Evolutionary conservation across 2,329 filamentous ascomycete genomes (phyloP).

Genomic region (Hymenoscyphus repandus): DNA sequence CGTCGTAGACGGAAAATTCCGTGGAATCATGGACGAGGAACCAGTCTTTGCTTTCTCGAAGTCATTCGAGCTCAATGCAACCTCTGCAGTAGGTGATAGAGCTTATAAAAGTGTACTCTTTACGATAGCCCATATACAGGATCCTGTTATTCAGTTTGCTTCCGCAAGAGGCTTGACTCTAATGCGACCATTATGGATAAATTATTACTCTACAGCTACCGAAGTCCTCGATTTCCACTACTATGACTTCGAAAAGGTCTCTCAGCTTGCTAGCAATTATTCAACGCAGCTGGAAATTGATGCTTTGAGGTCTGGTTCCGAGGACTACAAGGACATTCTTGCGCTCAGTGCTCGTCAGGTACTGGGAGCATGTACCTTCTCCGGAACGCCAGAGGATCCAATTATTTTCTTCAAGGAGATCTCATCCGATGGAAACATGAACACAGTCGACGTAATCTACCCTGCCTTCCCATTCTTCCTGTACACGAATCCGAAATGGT

Average conservation of each 20-base stretch:
- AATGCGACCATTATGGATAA: constrained; percentile 77
- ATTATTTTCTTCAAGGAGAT: constrained; percentile 82
- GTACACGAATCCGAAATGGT: constrained; percentile 77
- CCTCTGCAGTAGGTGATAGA: constrained; percentile 26
- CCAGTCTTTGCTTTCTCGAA: constrained; percentile 78
- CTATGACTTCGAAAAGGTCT: constrained; percentile 62
- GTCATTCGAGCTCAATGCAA: constrained; percentile 47
- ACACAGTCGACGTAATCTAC: constrained; percentile 85
- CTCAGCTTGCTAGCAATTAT: constrained; percentile 63
- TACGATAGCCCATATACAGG: constrained; percentile 71
- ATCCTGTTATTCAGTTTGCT: constrained; percentile 75
- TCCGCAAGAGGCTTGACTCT: constrained; percentile 68
- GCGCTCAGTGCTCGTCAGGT: constrained; percentile 75
- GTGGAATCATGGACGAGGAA: constrained; percentile 69
- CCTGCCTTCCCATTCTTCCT: constrained; percentile 82
- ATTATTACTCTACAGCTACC: constrained; percentile 60
- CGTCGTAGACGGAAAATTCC: constrained; percentile 59
- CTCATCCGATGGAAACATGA: constrained; percentile 77
- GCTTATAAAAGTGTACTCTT: constrained; percentile 57
- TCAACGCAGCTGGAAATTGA: constrained; percentile 65
- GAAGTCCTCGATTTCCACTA: constrained; percentile 73
- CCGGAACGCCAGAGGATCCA: constrained; percentile 64
- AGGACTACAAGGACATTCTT: constrained; percentile 72
- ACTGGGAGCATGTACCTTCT: constrained; percentile 71
- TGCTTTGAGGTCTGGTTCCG: constrained; percentile 67